Percentiles rank a stretch among this genome's conserved stretches.
phyloP scores from a whole-genome alignment of 2,329 filamentous ascomycete species.

The Phymatotrichopsis omnivora region DNA sequence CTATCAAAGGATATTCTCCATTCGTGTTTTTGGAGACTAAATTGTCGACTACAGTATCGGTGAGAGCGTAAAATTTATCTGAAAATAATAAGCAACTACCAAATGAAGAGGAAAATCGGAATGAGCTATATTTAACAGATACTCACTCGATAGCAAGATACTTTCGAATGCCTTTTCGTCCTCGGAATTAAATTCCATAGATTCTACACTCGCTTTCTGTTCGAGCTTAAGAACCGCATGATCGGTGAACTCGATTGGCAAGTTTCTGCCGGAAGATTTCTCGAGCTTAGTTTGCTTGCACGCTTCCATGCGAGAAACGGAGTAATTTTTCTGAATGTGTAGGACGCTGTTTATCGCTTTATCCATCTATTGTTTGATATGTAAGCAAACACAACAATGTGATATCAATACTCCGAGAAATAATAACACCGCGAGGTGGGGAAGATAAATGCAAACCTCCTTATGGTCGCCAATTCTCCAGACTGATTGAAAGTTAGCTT shows the following conservation, averaged over 20 bases:
- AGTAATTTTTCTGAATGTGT: conserved; percentile 5
- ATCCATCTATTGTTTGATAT: conserved; percentile 1
- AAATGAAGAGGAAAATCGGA: no score
- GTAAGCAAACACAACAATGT: background rate
- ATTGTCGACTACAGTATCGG: conserved; percentile 9
- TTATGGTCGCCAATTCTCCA: conserved; percentile 22
- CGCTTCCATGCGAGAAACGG: background rate
- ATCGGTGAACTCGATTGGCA: background rate
- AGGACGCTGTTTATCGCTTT: conserved; percentile 1
- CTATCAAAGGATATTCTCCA: conserved; percentile 5
- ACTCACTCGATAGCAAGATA: conserved; percentile 11
- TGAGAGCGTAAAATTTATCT: conserved; percentile 15
- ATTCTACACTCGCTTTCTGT: background rate
- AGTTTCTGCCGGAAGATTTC: background rate
- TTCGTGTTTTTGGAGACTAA: background rate
- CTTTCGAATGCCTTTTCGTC: conserved; percentile 9
- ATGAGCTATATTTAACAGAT: background rate
- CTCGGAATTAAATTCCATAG: background rate
- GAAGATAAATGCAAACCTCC: background rate
- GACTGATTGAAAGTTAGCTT: conserved; percentile 9
- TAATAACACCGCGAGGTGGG: no score
- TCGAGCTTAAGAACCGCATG: no score
- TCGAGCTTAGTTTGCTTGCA: background rate
- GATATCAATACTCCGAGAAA: no score
- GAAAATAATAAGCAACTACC: no score